Evolutionary conservation across 2,329 filamentous ascomycete species (phyloP), one percentile per base, ranked within the genome.

Genomic region (Beauveria australis): DNA sequence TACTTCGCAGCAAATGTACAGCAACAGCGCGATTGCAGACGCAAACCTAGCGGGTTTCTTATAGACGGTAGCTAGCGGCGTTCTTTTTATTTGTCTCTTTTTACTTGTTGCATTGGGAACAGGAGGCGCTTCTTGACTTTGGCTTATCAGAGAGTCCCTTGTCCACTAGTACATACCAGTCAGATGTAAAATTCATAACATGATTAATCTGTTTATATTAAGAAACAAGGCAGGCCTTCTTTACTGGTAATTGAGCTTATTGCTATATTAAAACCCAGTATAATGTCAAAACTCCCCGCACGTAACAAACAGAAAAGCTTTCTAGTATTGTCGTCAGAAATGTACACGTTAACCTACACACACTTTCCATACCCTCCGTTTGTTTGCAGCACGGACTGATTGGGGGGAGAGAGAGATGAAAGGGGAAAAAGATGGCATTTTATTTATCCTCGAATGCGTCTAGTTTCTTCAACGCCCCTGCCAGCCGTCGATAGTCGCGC

Each of bases 401-500:
- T 5, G 18, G 41, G 19, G n/a, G 26, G 10, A 33, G 30, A 22
- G 37, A 41, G 37, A 40, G 16, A 22, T 2, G 14, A 16, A 37
- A 10, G 26, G 26, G 24, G 43, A 19, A 43, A 19, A 30, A 24
- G 9, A 53, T 24, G 52, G 53, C 16, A 48, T 19, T 47, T 47
- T 53, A 74, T 60, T 73, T 73, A 19, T 76, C 75, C 63, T 80
- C 79, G 67, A 88, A 85, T 10, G 83, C 85, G 22, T 80, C 84
- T 69, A 84, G 74, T 53, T 86, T 83, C 66, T 84, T 84, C 61
- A 92, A 71, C 9, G 82, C 83, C 30, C 78, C 78, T 0, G 88
- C 89, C 52, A 93, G 74, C 58, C 89, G 79, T 67, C 89, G 83
- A 68, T 93, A 93, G 71, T 93, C 89, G 60, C 84, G 80, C 24